These are phyloP conservation scores for Termitomyces sp. DNA, from an alignment of 768 basidiomycete species.

Conservation along the genomic window DNA sequence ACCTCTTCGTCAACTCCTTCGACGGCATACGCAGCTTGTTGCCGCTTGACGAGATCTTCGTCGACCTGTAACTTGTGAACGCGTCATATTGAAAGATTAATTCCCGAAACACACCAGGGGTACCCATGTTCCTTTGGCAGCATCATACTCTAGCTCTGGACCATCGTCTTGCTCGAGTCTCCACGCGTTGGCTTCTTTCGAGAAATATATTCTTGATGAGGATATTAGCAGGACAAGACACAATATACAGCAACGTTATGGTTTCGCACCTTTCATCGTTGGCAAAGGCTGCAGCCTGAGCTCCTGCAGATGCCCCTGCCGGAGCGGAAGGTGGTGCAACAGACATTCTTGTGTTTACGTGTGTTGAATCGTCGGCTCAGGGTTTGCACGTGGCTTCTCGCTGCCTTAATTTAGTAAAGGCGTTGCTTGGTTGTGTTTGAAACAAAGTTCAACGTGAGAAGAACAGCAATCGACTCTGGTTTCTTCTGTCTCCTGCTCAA, in stretches of 20 bases:
- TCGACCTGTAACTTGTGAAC: constrained; percentile 57
- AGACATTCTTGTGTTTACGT: constrained; percentile 45
- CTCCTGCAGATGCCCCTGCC: constrained; percentile 49
- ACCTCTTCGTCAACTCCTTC: constrained; percentile 94
- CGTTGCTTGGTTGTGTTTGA: neutral
- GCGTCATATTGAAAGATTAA: neutral
- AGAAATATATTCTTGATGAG: constrained; percentile 66
- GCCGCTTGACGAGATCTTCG: constrained; percentile 81
- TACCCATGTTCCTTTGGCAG: constrained; percentile 74
- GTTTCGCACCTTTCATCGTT: constrained; percentile 63
- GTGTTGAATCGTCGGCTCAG: constrained; percentile 33
- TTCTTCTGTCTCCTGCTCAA: neutral
- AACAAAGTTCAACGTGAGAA: neutral
- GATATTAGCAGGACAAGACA: constrained; percentile 16
- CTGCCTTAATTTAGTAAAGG: neutral
- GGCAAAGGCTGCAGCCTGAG: constrained; percentile 51
- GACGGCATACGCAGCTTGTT: constrained; percentile 95
- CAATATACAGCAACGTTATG: constrained; percentile 1
- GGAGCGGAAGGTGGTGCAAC: constrained; percentile 46
- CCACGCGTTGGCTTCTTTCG: constrained; percentile 75
- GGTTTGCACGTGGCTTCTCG: neutral
- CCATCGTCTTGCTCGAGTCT: constrained; percentile 89
- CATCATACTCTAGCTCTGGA: constrained; percentile 87
- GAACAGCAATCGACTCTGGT: neutral
- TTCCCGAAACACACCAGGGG: constrained; percentile 63